A percentile compares a stretch with the other conserved stretches of the same genome.
These are phyloP conservation scores for Aureobasidium vineae DNA, from an alignment of 2,329 filamentous ascomycete genomes.

Conservation along the genomic window DNA sequence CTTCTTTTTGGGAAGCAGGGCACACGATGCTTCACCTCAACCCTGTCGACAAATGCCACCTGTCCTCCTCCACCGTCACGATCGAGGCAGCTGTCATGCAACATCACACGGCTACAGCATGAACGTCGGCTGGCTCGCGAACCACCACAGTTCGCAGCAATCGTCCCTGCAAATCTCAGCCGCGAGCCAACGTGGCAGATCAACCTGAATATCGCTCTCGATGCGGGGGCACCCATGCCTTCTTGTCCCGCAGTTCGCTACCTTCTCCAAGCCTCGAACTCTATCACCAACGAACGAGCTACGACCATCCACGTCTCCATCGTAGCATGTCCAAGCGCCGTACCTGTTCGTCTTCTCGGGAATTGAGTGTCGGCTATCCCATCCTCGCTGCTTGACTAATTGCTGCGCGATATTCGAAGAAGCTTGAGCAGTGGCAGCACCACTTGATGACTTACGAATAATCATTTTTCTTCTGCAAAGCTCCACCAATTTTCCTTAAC, in stretches of 20 bases:
- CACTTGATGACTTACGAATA: not conserved
- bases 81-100: not conserved
- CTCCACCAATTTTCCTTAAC: not conserved
- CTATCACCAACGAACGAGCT: constrained; percentile 4
- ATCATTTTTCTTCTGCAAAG: constrained; percentile 16
- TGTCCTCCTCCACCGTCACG: not conserved
- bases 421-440: not conserved
- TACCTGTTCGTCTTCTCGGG: not conserved
- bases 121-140: not conserved
- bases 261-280: constrained; percentile 10
- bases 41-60: not conserved
- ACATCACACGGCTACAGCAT: not conserved
- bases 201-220: not conserved
- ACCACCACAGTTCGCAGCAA: not conserved
- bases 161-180: not conserved
- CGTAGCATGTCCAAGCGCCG: constrained; percentile 5
- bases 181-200: not conserved
- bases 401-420: constrained; percentile 16
- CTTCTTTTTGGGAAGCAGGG: not conserved
- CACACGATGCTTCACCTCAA: not conserved
- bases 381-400: not conserved
- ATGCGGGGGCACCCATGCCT: constrained; percentile 5
- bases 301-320: not conserved
- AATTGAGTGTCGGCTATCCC: not conserved
- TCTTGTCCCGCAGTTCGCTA: constrained; percentile 4